Evolutionary conservation across 495 filamentous ascomycete species (phyloP).

Genomic region (Alectoria sarmentosa): DNA sequence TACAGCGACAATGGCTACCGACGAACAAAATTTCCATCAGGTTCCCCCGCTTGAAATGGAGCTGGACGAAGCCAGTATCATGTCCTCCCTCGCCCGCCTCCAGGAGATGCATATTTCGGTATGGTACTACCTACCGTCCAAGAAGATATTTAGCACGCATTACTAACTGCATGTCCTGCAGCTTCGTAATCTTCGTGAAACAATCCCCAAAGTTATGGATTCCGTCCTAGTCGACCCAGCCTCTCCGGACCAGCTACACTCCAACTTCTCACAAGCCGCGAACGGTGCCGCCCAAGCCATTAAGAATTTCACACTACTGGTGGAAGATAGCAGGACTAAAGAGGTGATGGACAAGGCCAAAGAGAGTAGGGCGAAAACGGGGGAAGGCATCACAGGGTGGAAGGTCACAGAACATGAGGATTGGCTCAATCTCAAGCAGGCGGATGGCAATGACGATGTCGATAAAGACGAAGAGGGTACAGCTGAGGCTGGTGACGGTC

Average conservation of each 20-base stretch:
- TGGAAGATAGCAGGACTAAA: slow-evolving; percentile 17
- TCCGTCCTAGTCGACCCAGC: slow-evolving; percentile 22
- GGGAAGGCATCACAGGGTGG: slow-evolving; percentile 24
- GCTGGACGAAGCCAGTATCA: slow-evolving; percentile 18
- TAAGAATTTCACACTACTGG: slow-evolving; percentile 19
- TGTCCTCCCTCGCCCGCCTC: slow-evolving; percentile 21
- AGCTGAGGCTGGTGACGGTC: not conserved
- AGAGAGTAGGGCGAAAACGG: slow-evolving; percentile 20
- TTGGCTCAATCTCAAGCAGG: slow-evolving; percentile 23
- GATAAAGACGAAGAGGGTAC: slow-evolving; percentile 1
- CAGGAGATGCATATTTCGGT: slow-evolving; percentile 24
- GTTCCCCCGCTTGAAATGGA: slow-evolving; percentile 8
- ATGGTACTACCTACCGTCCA: not conserved
- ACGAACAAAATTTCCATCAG: not conserved
- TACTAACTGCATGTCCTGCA: slow-evolving; percentile 1
- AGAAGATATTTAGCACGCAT: not conserved
- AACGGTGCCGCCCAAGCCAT: slow-evolving; percentile 21
- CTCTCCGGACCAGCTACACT: slow-evolving; percentile 25
- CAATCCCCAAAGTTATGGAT: slow-evolving; percentile 24
- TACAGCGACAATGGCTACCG: slow-evolving; percentile 5
- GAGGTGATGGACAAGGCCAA: slow-evolving; percentile 24
- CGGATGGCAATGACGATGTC: slow-evolving; percentile 1
- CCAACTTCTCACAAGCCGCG: slow-evolving; percentile 21
- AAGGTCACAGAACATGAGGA: slow-evolving; percentile 27
- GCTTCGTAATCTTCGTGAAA: slow-evolving; percentile 25